These are phyloP conservation scores for Lithohypha guttulata DNA, from an alignment of 2,329 filamentous ascomycete species.

Conservation along the genomic window DNA sequence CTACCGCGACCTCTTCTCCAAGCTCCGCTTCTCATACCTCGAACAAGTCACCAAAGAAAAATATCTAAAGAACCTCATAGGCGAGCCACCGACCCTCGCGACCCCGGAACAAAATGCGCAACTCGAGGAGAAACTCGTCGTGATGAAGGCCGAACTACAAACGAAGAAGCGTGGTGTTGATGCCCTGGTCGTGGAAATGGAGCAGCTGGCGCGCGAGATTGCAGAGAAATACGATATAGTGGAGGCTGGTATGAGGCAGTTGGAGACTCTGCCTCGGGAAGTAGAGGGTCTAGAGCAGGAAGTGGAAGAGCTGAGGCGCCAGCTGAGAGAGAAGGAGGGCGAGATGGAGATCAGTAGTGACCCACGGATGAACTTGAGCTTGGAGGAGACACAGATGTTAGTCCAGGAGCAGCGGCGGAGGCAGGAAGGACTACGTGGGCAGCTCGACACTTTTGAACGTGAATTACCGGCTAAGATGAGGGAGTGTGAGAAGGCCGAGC, in stretches of 20 bases:
- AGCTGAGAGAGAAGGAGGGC: conserved; percentile 31
- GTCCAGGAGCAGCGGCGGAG: conserved; percentile 32
- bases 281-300: conserved; percentile 33
- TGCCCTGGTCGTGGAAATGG: conserved; percentile 61
- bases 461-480: conserved; percentile 33
- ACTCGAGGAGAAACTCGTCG: conserved; percentile 58
- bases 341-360: conserved; percentile 24
- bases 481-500: conserved; percentile 35
- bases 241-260: conserved; percentile 33
- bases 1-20: conserved; percentile 86
- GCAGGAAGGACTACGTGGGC: conserved; percentile 31
- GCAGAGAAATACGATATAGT: conserved; percentile 43
- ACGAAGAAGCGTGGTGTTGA: conserved; percentile 69
- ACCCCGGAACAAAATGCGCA: conserved; percentile 70
- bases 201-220: conserved; percentile 55
- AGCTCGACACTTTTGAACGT: conserved; percentile 35
- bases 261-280: conserved; percentile 33
- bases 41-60: conserved; percentile 99
- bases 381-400: conserved; percentile 30
- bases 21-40: conserved; percentile 92
- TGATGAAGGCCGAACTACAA: conserved; percentile 65
- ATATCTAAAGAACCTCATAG: conserved; percentile 85
- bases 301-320: conserved; percentile 32
- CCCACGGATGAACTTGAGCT: conserved; percentile 15
- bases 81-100: conserved; percentile 78